Base-by-base conservation (phyloP, 768 basidiomycete species). In the Tricholoma flavovirens region DNA sequence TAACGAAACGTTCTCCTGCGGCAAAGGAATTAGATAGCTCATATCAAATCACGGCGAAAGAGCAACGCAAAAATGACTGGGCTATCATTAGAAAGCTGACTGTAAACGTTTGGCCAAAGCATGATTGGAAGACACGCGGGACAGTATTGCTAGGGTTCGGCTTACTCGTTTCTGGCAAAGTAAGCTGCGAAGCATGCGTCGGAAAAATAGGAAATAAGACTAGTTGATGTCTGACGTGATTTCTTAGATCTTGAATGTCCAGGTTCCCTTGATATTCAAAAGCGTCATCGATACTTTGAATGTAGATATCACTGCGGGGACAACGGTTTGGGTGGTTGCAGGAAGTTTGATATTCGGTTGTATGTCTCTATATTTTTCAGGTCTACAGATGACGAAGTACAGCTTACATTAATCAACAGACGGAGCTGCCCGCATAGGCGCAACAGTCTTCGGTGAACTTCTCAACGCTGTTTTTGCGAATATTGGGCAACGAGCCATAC, bases 231-330 rank as follows among this genome's bases (percentile, higher is more conserved):
- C 33, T 35, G 19, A 42, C 49, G 2, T 24, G 38, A 38, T 43
- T 51, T 8, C 50, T 38, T 55, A 94, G 93, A 73, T 97, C 43
- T 73, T 98, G 55, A 99, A 98, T 67, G 97, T 99, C 0, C 96
- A 98, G 78, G 95, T 99, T n/a, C 97, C 97, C 0, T 82, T 92
- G 61, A 75, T 98, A 58, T 99, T 99, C 82, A 98, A 98, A 72
- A 71, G 79, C 24, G 82, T 99, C 42, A 85, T 99, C 52, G 96
- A 99, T 67, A 71, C 90, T 1, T 76, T 99, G 59, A 97, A 98
- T 64, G 76, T 98, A 30, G 84, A 89, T 24, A 77, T 97, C 32
- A 82, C 87, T 11, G 71, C 84, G 11, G 68, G 77, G 6, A 82
- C 87, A 4, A 93, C 95, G 0, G 93, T 91, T 3, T 96, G 93